Evolutionary conservation across 139 green algal genomes (phyloP), one percentile per base, ranked within the genome.

Genomic region (Ettlia oleoabundans): DNA sequence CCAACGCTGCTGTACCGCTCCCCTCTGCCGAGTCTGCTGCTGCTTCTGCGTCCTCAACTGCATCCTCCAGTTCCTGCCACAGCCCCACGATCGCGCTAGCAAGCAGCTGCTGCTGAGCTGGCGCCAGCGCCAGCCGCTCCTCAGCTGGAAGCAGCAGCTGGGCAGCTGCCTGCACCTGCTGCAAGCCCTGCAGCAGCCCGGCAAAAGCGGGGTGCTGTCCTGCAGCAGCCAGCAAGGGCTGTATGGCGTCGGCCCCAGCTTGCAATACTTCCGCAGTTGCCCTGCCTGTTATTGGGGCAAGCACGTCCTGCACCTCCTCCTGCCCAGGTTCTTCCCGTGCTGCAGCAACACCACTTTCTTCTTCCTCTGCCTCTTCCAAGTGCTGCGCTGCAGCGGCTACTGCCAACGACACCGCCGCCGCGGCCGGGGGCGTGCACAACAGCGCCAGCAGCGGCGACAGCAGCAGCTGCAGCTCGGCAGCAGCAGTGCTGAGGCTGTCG

Each of bases 381-480:
- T 53, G 53, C 35, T 70, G 53, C 15, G 53, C 53, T n/a, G 53
- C 74, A 0, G 61, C 40, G 1, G 61, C 40, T 18, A 72, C 40
- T 7, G 61, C 66, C 26, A 47, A 33, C n/a, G 73, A 47, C 24
- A 80, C 73, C 53, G 42, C 26, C 9, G 3, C 73, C 38, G 73
- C 66, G 4, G 33, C 33, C 3, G 61, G 24, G 3, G 63, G 47
- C 5, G 43, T 35, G 30, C 32, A 38, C 64, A 81, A 33, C 35
- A 82, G 58, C n/a, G 55, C 66, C 40, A 76, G 24, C 67, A 81
- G 62, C 30, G 35, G 21, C 22, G 82, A 73, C 51, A 73, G 21
- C 67, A 83, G 53, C 64, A 86, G 68, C 82, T 83, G 82, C 73
- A 82, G 53, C 67, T 86, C 82, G 0, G 67, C 58, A 0, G 82